phyloP scores from a whole-genome alignment of 345 rosid genomes.

The Salix arbutifolia region DNA sequence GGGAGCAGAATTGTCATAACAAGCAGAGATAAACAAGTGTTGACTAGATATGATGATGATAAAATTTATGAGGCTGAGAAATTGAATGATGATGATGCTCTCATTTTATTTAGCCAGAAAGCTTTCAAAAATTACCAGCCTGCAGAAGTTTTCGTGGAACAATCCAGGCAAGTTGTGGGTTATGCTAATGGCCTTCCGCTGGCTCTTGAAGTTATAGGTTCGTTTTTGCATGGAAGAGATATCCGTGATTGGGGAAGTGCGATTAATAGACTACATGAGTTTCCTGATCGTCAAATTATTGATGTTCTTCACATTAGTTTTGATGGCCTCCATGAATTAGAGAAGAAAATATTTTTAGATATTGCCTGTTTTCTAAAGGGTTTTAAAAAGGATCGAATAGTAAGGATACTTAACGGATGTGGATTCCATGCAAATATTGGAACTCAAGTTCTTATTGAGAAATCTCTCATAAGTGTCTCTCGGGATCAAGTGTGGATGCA shows the following conservation, averaged over 20 bases:
- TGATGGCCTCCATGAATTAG: not conserved
- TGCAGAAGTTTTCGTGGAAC: not conserved
- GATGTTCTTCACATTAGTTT: constrained; percentile 1
- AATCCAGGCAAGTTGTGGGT: not conserved
- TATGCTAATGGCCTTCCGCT: constrained; percentile 12
- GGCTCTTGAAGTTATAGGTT: constrained; percentile 15
- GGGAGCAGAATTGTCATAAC: constrained; percentile 19
- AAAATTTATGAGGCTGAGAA: not conserved
- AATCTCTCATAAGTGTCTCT: not conserved
- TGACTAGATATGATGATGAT: not conserved
- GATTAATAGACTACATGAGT: not conserved
- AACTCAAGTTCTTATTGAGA: not conserved
- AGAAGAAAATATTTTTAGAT: constrained; percentile 10
- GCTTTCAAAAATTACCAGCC: constrained; percentile 3
- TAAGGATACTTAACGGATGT: not conserved
- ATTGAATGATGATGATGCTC: not conserved
- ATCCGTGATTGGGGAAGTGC: not conserved
- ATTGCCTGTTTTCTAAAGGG: constrained; percentile 5
- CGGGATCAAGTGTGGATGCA: not conserved
- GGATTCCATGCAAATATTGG: not conserved
- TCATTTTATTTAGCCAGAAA: not conserved
- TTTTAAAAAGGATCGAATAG: not conserved
- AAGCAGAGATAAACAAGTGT: constrained; percentile 3
- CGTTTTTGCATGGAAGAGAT: not conserved
- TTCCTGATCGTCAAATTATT: not conserved